phyloP scores from a whole-genome alignment of 345 rosid species.

The Erodium maritimum region DNA sequence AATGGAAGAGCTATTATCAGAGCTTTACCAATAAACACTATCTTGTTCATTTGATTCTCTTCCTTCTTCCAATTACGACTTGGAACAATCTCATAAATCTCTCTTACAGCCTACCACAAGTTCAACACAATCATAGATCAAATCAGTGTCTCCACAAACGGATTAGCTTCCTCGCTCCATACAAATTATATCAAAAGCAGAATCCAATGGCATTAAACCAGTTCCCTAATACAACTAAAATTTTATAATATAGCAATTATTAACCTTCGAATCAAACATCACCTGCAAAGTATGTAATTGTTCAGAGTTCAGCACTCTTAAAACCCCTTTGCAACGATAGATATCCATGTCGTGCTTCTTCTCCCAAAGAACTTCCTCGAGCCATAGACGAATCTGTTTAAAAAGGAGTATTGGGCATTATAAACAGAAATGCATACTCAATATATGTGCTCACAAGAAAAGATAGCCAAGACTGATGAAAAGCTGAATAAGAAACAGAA shows the following conservation, averaged over 20 bases:
- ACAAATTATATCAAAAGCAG: too few relatives aligned
- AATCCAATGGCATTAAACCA: neutral
- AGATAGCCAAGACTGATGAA: too few relatives aligned
- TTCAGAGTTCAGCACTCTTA: constrained; percentile 51
- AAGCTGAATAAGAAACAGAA: too few relatives aligned
- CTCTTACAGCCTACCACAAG: constrained; percentile 69
- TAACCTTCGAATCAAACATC: constrained; percentile 1
- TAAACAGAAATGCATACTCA: too few relatives aligned
- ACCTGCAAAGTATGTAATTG: constrained; percentile 90
- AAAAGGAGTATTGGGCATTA: neutral
- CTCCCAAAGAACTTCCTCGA: constrained; percentile 93
- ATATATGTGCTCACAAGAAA: too few relatives aligned
- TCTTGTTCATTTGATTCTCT: constrained; percentile 44
- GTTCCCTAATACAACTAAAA: neutral
- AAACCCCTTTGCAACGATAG: constrained; percentile 87
- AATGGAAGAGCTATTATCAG: neutral
- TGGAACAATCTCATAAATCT: constrained; percentile 84
- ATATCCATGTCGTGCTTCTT: constrained; percentile 67
- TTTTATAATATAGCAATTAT: too few relatives aligned
- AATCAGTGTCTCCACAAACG: neutral
- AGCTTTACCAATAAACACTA: constrained; percentile 70
- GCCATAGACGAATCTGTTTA: constrained; percentile 61
- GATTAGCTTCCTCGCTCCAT: too few relatives aligned
- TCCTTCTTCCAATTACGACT: constrained; percentile 60
- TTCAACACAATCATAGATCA: constrained; percentile 4